Evolutionary conservation across 2,329 filamentous ascomycete genomes (phyloP), one percentile per base, ranked within the genome.

Genomic region (Aspergillus sp.): DNA sequence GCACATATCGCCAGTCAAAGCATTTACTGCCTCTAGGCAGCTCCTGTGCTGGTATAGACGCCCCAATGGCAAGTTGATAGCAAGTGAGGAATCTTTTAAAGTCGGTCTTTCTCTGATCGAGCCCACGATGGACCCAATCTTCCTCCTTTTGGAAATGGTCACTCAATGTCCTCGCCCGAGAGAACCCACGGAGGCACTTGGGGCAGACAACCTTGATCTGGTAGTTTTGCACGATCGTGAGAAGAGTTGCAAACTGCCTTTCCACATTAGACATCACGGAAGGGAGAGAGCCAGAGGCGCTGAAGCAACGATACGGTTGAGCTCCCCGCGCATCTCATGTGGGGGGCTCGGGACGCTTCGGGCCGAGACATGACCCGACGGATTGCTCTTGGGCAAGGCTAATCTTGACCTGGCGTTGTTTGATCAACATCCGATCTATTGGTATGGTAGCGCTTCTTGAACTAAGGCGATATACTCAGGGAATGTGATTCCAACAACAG

Each of bases 101-200:
- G 44, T 51, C 35, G 17, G 49, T 51, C 36, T 32, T 47, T 51
- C 49, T 47, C 43, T 47, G 44, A 42, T 41, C 30, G 16, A 51
- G 49, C 43, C 49, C 22, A 26, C 45, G 17, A 40, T 50, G 49
- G 49, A 40, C 36, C 22, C 14, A 17, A 45, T 50, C 49, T 46
- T 45, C 38, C 33, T 50, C 11, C 42, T 46, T 46, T 45, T 32
- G 49, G 32, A 50, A 50, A 41, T 50, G 42, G 10, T 13, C 42
- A 46, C 45, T 45, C 30, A 50, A 26, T 6, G 17, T 6, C 38
- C 40, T 41, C 14, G 41, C 20, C 11, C 49, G 49, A 46, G 49
- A 42, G 42, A 50, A 50, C 32, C 49, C 49, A 32, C 33, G 42
- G 40, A 50, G 49, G n/a, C 49, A 50, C 38, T 36, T 26, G 11